phyloP scores from a whole-genome alignment of 768 basidiomycete genomes.

The Boletus pseudopeckii region DNA sequence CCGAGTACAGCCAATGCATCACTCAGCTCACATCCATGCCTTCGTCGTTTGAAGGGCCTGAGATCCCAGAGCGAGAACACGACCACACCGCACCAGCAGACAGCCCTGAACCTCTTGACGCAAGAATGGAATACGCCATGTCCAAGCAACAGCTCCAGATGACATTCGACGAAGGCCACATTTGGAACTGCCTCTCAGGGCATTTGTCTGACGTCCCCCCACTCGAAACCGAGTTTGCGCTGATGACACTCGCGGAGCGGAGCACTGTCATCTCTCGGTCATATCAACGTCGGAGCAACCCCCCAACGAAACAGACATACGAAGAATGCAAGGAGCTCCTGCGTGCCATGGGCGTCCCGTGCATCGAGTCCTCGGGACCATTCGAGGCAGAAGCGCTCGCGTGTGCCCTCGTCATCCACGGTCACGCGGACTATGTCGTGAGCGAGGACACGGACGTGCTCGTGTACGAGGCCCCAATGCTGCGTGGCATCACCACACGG shows the following conservation, averaged over 20 bases:
- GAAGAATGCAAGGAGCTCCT: conserved; percentile 67
- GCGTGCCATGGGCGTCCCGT: conserved; percentile 78
- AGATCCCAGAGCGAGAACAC: conserved; percentile 6
- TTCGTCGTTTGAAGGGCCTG: conserved; percentile 23
- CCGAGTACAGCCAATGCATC: conserved; percentile 46
- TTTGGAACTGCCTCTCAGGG: conserved; percentile 50
- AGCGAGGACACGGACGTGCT: conserved; percentile 92
- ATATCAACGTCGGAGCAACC: conserved; percentile 57
- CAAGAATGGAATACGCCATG: conserved; percentile 45
- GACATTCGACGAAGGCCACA: conserved; percentile 52
- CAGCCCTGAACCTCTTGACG: conserved; percentile 31
- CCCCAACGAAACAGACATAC: conserved; percentile 66
- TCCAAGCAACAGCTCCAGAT: conserved; percentile 63
- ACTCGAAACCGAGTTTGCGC: conserved; percentile 20
- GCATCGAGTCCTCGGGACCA: conserved; percentile 61
- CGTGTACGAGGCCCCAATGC: conserved; percentile 75
- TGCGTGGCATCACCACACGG: conserved; percentile 70
- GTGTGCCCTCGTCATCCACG: conserved; percentile 67
- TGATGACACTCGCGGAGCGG: conserved; percentile 41
- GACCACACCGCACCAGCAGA: conserved; percentile 2
- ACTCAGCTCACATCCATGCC: conserved; percentile 43
- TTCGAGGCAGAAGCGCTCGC: conserved; percentile 88
- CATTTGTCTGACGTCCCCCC: conserved; percentile 8
- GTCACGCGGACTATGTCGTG: conserved; percentile 81
- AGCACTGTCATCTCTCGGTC: conserved; percentile 61